A percentile compares a stretch with the other conserved stretches of the same genome.
Conservation (phyloP, 257 asterid species). For the Leonotis leonurus region DNA sequence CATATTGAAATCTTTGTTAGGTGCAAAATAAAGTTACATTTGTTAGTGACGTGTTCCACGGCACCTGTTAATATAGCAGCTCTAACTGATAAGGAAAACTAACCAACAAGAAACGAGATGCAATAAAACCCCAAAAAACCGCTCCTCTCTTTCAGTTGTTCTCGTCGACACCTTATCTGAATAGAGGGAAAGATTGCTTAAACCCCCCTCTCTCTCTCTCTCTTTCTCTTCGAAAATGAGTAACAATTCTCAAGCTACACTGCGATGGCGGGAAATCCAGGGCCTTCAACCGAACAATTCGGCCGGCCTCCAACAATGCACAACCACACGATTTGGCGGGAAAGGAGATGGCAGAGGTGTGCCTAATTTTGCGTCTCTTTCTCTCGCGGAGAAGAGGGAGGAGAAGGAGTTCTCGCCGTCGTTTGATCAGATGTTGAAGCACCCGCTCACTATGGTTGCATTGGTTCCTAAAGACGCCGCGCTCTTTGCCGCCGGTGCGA, state of each 20-base stretch:
- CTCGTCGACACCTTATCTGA: slow-evolving; percentile 31
- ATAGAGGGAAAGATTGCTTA: slow-evolving; percentile 6
- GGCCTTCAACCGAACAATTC: slow-evolving; percentile 34
- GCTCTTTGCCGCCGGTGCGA: slow-evolving; percentile 86
- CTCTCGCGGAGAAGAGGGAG: slow-evolving; percentile 48
- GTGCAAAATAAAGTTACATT: no score
- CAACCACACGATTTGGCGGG: slow-evolving; percentile 13
- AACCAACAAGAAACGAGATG: background rate
- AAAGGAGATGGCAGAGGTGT: slow-evolving; percentile 14
- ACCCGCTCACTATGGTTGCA: slow-evolving; percentile 70
- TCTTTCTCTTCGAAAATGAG: no score
- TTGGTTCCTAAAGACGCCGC: slow-evolving; percentile 78
- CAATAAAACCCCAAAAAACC: slow-evolving; percentile 5
- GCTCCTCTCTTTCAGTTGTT: background rate
- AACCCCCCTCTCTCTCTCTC: background rate
- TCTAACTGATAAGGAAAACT: no score
- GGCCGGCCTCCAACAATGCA: slow-evolving; percentile 26
- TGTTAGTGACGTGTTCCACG: no score
- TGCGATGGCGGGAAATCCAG: slow-evolving; percentile 54
- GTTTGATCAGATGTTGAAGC: slow-evolving; percentile 56
- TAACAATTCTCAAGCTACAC: slow-evolving; percentile 25
- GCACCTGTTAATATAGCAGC: no score
- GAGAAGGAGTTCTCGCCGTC: slow-evolving; percentile 50
- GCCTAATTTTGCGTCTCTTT: slow-evolving; percentile 57
- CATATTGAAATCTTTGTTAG: no score